Conservation (phyloP, 2,329 filamentous ascomycete species). For the Colletotrichum viniferum region DNA sequence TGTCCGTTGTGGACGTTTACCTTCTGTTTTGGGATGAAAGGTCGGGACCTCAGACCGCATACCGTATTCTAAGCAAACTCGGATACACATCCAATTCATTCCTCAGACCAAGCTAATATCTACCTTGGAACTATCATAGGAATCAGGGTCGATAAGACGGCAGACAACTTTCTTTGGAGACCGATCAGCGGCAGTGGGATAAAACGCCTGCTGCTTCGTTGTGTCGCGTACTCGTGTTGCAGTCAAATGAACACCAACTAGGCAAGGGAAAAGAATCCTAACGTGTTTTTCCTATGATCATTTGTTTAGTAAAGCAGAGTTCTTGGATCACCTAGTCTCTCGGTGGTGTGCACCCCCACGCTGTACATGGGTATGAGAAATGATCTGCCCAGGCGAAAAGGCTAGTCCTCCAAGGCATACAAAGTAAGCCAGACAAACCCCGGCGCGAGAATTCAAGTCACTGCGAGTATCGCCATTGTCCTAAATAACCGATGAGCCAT, state of each 20-base stretch:
- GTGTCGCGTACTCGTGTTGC: not conserved
- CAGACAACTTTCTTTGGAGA: not conserved
- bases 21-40: not conserved
- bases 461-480: not conserved
- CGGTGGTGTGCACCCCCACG: not conserved
- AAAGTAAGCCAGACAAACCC: not conserved
- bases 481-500: not conserved
- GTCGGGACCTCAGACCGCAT: not conserved
- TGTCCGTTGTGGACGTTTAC: not conserved
- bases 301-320: not conserved
- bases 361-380: not conserved
- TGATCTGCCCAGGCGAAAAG: not conserved
- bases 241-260: not conserved
- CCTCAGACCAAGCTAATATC: not conserved
- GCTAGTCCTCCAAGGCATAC: not conserved
- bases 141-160: fast-evolving
- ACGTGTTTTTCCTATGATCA: fast-evolving
- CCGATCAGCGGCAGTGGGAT: not conserved
- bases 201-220: not conserved
- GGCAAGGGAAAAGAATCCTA: not conserved
- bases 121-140: fast-evolving
- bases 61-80: not conserved
- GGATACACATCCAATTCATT: not conserved
- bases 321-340: not conserved
- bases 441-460: fast-evolving